These are phyloP conservation scores for button mushroom (Agaricus bisporus) DNA, from an alignment of 768 basidiomycete species.

Conservation along the genomic window DNA sequence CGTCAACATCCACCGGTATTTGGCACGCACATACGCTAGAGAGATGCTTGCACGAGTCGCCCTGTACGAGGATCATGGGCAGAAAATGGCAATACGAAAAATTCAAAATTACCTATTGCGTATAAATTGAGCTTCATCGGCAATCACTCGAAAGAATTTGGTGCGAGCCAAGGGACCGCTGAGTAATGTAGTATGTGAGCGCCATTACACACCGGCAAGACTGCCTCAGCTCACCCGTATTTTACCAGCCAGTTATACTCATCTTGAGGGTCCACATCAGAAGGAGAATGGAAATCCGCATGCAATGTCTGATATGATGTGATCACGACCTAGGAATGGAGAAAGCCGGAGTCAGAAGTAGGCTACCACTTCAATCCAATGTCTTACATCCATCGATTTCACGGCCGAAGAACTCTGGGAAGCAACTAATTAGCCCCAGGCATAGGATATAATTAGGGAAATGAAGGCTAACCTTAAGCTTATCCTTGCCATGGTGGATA, in stretches of 20 bases:
- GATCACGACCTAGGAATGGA: constrained; percentile 48
- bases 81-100: not conserved
- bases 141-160: constrained; percentile 63
- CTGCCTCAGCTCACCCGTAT: constrained; percentile 35
- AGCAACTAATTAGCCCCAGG: not conserved
- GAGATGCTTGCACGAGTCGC: constrained; percentile 52
- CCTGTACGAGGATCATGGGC: constrained; percentile 20
- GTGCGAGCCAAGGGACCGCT: constrained; percentile 58
- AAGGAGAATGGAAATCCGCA: constrained; percentile 49
- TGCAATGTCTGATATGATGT: constrained; percentile 76
- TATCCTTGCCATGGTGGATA: constrained; percentile 69
- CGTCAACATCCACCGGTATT: constrained; percentile 75
- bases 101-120: constrained; percentile 45
- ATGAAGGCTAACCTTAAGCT: constrained; percentile 38
- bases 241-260: constrained; percentile 41
- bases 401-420: constrained; percentile 38
- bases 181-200: not conserved
- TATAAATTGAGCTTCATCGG: constrained; percentile 79
- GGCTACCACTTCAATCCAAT: not conserved
- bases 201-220: not conserved
- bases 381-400: constrained; percentile 44
- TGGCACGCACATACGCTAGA: constrained; percentile 53
- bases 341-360: not conserved
- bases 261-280: constrained; percentile 37
- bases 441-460: not conserved